Conservation (phyloP, 2,329 filamentous ascomycete species). For the Colletotrichum somersetense region DNA sequence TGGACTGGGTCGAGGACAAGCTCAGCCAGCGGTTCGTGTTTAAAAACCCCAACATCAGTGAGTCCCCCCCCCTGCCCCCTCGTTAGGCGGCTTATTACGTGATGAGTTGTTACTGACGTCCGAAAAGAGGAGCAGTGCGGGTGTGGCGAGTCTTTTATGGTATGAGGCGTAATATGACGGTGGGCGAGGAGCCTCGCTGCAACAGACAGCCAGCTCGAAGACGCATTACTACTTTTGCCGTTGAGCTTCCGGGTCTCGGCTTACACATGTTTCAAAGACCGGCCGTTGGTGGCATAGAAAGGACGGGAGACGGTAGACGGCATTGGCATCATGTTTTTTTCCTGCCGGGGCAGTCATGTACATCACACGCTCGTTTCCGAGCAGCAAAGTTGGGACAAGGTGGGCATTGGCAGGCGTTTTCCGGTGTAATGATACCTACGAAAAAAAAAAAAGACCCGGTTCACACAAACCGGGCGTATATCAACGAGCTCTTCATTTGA, state of each 20-base stretch:
- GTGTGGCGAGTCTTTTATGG: slow-evolving; percentile 97
- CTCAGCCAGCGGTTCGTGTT: slow-evolving; percentile 93
- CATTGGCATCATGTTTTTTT: slow-evolving; percentile 18
- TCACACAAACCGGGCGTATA: slow-evolving; percentile 16
- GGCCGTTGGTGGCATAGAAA: slow-evolving; percentile 16
- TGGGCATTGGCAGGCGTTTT: slow-evolving; percentile 41
- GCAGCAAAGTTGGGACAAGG: slow-evolving; percentile 16
- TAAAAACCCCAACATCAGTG: slow-evolving; percentile 97
- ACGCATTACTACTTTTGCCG: not conserved
- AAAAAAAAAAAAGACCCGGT: not conserved
- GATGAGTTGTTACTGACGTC: slow-evolving; percentile 47
- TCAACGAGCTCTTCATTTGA: not conserved
- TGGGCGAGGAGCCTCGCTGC: not conserved
- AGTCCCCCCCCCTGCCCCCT: slow-evolving; percentile 57
- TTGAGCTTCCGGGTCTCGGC: not conserved
- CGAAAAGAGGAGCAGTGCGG: slow-evolving; percentile 90
- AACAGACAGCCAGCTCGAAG: slow-evolving; percentile 3
- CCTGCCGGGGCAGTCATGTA: slow-evolving; percentile 30
- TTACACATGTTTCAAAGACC: slow-evolving; percentile 3
- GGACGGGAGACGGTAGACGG: slow-evolving; percentile 15
- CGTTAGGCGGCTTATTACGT: not conserved
- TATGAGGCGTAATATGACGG: slow-evolving; percentile 50
- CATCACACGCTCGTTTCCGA: slow-evolving; percentile 28
- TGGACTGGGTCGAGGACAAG: slow-evolving; percentile 99
- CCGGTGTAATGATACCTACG: slow-evolving; percentile 40